A percentile compares a stretch with the other conserved stretches of the same genome.
phyloP scores from a whole-genome alignment of 495 filamentous ascomycete genomes.

The Podospora bellae-mahoneyi region DNA sequence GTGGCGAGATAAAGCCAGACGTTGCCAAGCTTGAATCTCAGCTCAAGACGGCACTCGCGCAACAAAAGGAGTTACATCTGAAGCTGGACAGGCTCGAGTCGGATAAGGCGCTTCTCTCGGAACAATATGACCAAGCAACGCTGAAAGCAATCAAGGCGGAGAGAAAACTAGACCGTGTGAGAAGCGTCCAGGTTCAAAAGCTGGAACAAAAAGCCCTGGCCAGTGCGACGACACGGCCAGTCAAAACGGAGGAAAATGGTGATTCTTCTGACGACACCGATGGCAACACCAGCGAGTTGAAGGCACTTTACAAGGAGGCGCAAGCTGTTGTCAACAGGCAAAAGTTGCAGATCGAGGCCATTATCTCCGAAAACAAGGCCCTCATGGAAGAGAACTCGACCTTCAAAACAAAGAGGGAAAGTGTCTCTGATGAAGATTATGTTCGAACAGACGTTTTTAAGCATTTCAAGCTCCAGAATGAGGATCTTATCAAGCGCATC shows the following conservation, averaged over 20 bases:
- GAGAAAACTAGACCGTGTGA: slow-evolving; percentile 83
- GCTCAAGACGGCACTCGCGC: slow-evolving; percentile 68
- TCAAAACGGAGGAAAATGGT: slow-evolving; percentile 53
- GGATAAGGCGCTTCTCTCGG: slow-evolving; percentile 79
- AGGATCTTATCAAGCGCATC: slow-evolving; percentile 85
- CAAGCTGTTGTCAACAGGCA: slow-evolving; percentile 71
- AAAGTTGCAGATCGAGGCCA: slow-evolving; percentile 77
- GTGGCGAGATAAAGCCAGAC: slow-evolving; percentile 56
- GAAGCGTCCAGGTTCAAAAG: slow-evolving; percentile 85
- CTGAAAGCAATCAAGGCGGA: slow-evolving; percentile 91
- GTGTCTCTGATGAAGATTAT: slow-evolving; percentile 88
- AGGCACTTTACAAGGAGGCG: slow-evolving; percentile 64
- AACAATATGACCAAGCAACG: slow-evolving; percentile 79
- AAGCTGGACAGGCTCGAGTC: slow-evolving; percentile 71
- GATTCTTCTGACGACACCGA: slow-evolving; percentile 54
- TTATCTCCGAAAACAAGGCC: slow-evolving; percentile 74
- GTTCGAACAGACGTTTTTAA: slow-evolving; percentile 90
- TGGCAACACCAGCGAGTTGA: slow-evolving; percentile 59
- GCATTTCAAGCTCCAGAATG: slow-evolving; percentile 79
- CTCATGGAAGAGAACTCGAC: slow-evolving; percentile 76
- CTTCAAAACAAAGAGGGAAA: slow-evolving; percentile 52
- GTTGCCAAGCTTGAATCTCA: slow-evolving; percentile 68
- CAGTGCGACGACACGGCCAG: slow-evolving; percentile 50
- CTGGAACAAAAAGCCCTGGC: slow-evolving; percentile 84
- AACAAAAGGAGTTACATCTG: slow-evolving; percentile 73